Percentiles rank a stretch among this genome's conserved stretches.
Conservation (phyloP, 345 rosid genomes). For the Adansonia digitata region DNA sequence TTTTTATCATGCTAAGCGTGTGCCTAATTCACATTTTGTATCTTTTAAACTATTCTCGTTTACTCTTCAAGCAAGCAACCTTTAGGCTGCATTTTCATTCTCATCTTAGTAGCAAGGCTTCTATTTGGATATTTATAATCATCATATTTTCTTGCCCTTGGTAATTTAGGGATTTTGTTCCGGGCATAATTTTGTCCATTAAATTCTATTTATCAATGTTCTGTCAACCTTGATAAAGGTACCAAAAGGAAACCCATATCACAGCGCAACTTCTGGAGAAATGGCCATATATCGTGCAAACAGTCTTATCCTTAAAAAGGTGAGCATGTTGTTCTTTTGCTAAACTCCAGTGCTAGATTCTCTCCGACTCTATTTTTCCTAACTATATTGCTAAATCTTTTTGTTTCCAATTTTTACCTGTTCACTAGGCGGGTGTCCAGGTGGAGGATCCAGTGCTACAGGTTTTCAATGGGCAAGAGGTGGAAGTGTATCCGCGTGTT, state of each 20-base stretch:
- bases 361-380: neutral
- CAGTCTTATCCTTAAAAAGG: constrained; percentile 57
- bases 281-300: constrained; percentile 60
- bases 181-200: neutral
- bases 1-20: neutral
- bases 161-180: neutral
- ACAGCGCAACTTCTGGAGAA: constrained; percentile 74
- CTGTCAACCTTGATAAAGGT: constrained; percentile 29
- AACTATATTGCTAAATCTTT: neutral
- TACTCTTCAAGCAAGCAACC: neutral
- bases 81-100: neutral
- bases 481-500: constrained; percentile 83
- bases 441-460: constrained; percentile 56
- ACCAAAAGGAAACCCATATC: constrained; percentile 66
- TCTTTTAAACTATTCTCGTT: neutral
- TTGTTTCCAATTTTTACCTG: constrained; percentile 13
- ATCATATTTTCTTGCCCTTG: neutral
- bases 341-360: neutral
- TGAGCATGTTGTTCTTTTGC: neutral
- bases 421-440: constrained; percentile 66
- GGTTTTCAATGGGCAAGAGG: constrained; percentile 84
- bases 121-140: neutral
- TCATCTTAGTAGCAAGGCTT: neutral
- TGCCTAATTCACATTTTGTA: neutral
- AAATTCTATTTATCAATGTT: neutral